A percentile compares a stretch with the other conserved stretches of the same genome.
Conservation (phyloP, 2,329 filamentous ascomycete species). For the Colletotrichum kahawae region DNA sequence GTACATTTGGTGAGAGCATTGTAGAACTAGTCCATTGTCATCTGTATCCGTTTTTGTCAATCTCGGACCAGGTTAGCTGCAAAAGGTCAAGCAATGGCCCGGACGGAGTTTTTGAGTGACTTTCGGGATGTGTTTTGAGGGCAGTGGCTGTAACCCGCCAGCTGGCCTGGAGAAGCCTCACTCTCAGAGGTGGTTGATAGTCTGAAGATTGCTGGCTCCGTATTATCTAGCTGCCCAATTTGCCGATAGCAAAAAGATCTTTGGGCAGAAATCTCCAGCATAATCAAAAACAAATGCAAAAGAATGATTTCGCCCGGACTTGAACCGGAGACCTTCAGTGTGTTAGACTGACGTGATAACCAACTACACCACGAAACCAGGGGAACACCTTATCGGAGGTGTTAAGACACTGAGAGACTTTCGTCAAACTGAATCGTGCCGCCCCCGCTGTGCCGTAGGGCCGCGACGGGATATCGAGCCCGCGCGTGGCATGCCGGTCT, state of each 20-base stretch:
- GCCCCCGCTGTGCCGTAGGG: not conserved
- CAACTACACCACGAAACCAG: constrained; percentile 44
- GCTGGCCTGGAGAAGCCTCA: not conserved
- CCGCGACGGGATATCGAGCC: not conserved
- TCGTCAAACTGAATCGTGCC: not conserved
- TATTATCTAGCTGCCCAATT: not conserved
- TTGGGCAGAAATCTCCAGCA: not conserved
- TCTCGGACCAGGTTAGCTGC: not conserved
- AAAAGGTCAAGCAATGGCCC: not conserved
- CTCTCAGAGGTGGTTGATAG: not conserved
- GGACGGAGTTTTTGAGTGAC: not conserved
- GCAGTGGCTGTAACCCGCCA: not conserved
- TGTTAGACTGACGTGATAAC: constrained; percentile 56
- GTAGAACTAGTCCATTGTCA: constrained; percentile 20
- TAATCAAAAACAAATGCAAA: not conserved
- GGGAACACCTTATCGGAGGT: not conserved
- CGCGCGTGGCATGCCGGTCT: not conserved
- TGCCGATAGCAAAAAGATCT: not conserved
- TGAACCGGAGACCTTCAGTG: constrained; percentile 24
- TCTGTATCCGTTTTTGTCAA: not conserved
- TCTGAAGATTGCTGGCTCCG: not conserved
- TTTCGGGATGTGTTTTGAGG: not conserved
- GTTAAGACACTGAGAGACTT: fast-evolving
- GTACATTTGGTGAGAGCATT: constrained; percentile 20
- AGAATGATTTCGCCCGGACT: constrained; percentile 16